Evolutionary conservation across 768 basidiomycete species (phyloP).

Genomic region (Zangia roseola): DNA sequence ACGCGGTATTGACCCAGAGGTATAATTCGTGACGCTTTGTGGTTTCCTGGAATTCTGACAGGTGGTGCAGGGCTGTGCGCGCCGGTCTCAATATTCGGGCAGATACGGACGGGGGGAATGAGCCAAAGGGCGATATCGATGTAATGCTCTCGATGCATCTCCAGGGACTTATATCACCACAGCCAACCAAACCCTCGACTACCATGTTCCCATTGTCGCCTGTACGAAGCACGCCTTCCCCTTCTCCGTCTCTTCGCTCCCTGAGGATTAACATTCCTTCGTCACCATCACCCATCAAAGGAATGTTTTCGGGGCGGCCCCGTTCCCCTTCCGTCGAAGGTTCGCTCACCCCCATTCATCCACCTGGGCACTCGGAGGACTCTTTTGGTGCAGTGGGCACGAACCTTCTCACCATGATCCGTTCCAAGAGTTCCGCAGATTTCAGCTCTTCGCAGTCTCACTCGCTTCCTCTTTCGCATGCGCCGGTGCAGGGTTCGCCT

Average conservation of each 20-base stretch:
- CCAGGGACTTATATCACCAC: slow-evolving; percentile 50
- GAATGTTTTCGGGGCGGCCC: slow-evolving; percentile 22
- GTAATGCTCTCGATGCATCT: slow-evolving; percentile 80
- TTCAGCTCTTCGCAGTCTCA: slow-evolving; percentile 22
- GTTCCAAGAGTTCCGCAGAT: slow-evolving; percentile 38
- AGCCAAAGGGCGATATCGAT: slow-evolving; percentile 79
- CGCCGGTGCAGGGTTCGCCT: slow-evolving; percentile 20
- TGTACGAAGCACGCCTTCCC: slow-evolving; percentile 27
- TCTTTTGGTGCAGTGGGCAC: slow-evolving; percentile 57
- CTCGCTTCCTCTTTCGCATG: slow-evolving; percentile 31
- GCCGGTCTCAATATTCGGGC: slow-evolving; percentile 58
- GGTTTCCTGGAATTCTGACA: neutral
- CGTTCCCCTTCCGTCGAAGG: slow-evolving; percentile 41
- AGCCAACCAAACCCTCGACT: slow-evolving; percentile 13
- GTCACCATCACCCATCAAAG: slow-evolving; percentile 22
- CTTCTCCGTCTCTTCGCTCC: slow-evolving; percentile 29
- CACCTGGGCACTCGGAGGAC: slow-evolving; percentile 43
- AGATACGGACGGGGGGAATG: slow-evolving; percentile 42
- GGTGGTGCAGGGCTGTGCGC: slow-evolving; percentile 53
- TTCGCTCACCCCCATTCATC: slow-evolving; percentile 36
- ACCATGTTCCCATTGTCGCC: slow-evolving; percentile 13
- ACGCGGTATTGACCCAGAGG: slow-evolving; percentile 69
- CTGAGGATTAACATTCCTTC: slow-evolving; percentile 19
- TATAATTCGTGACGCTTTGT: slow-evolving; percentile 23
- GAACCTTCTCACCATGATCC: slow-evolving; percentile 52